Base-by-base conservation (phyloP, 2,329 filamentous ascomycete genomes). In the Endocalyx cinctus region DNA sequence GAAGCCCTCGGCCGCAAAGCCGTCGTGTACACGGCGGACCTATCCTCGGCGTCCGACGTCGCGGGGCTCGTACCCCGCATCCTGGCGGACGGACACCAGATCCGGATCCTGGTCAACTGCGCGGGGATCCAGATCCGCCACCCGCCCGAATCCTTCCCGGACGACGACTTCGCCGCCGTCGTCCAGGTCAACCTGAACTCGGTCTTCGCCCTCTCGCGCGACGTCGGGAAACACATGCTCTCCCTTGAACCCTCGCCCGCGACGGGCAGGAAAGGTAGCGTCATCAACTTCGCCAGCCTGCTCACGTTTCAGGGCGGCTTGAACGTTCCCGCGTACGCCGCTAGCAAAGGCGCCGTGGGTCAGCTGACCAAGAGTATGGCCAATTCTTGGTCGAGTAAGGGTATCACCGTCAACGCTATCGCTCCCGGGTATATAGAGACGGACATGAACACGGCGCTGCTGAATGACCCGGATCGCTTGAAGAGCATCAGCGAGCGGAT, bases 381-480 rank as follows among this genome's bases (percentile, higher is more conserved):
- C 29, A 95, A 95, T 55, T 86, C 94, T 64, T 95, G 88, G 88
- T 78, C 81, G 0, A 60, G 68, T n/a, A 74, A 79, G 51, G 87
- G 87, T 3, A 73, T 95, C 41, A 86, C 75, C 1, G 87, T 95
- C 25, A 95, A 95, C 58, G 86, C 84, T 6, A 86, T 95, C 53
- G 87, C 88, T 3, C 88, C 88, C 0, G 88, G 88, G 0, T 95
- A 95, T 60, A 86, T 94, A 48, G 84, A 77, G 31, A 95, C 88
- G n/a, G 88, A 95, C 40, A 95, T 95, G 89, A 96, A 95, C 58
- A 74, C 72, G 45, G 88, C 87, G 3, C 62, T 96, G 52, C 76
- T 94, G 27, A 74, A 80, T 31, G 80, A 95, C 58, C 60, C 74
- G 50, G 75, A 73, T 46, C 67, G 88, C 22, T 72, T 84, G 39